phyloP scores from a whole-genome alignment of 163 green algal species.

The Coccomyxa subellipsoidea region DNA sequence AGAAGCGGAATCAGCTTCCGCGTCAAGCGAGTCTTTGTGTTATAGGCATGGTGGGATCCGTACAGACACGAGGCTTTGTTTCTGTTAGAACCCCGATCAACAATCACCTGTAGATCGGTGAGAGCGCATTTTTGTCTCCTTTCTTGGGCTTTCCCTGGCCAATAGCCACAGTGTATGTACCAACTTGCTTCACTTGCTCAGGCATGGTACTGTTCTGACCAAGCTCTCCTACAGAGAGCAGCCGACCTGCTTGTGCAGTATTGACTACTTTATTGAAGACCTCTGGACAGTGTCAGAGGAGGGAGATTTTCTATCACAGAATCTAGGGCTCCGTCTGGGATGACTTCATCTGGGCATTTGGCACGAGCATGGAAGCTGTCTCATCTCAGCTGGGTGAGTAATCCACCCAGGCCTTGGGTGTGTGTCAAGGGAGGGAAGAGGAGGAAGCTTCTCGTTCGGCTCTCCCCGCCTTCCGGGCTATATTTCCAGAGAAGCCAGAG shows the following conservation, averaged over 20 bases:
- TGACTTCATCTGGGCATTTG: too few relatives aligned
- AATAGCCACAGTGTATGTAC: conserved; percentile 10
- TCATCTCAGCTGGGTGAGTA: too few relatives aligned
- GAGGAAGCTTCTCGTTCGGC: too few relatives aligned
- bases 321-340: background rate
- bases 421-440: too few relatives aligned
- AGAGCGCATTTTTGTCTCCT: conserved; percentile 22
- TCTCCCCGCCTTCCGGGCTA: too few relatives aligned
- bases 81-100: background rate
- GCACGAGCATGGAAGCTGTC: too few relatives aligned
- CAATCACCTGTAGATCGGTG: conserved; percentile 17
- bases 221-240: background rate
- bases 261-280: background rate
- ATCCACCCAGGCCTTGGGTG: too few relatives aligned
- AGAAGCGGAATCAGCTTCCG: background rate
- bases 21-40: background rate
- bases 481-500: too few relatives aligned
- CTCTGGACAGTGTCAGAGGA: too few relatives aligned
- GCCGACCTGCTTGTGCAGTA: background rate
- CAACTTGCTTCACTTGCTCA: background rate
- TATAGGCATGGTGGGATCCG: background rate
- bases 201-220: background rate
- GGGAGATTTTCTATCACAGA: background rate
- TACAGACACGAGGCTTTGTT: background rate
- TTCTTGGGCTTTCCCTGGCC: conserved; percentile 14